Base-by-base conservation (phyloP, 257 asterid species). In the Solanum bulbocastanum region DNA sequence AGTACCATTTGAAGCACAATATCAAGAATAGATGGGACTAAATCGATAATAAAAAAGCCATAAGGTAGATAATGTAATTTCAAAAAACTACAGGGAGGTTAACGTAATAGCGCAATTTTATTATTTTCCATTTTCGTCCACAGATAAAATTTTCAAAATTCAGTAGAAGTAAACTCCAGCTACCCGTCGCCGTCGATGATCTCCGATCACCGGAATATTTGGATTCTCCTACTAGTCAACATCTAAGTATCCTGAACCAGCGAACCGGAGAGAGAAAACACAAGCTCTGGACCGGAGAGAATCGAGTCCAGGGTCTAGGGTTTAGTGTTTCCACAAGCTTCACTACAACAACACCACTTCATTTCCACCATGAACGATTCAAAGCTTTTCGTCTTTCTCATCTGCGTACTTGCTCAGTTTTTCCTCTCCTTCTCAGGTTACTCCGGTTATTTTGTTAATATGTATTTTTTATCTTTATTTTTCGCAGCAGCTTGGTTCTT, bases 261-360 rank as follows among this genome's bases (percentile, higher is more conserved):
- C 32, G 69, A 49, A 82, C 2, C 44, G 11, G 40, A 82, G 20
- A 49, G 18, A 27, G 1, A 82, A 20, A 32, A 5, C 39, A 27
- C 10, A 79, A 79, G 40, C 25, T 27, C 66, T 82, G 69, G 25
- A 49, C 86, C 3, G 44, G 30, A 82, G 44, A 9, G 40, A 82
- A 30, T 35, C 44, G 44, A 27, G 90, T 79, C 92, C 92, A 90
- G 89, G 94, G 94, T 90, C 89, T 92, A 95, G 96, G 98, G 96
- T 88, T 92, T 86, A 65, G 58, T 10, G 36, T 58, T 74, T 36
- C 83, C 82, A 89, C 39, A 65, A 36, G 74, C 84, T 44, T 84
- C 44, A 62, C n/a, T 49, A 14, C 35, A 42, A 78, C 37, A 78
- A 20, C 72, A 12, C 52, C 76, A 20, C 35, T 81, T 84, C 60